phyloP scores from a whole-genome alignment of 352 stramenopile genomes.

The Phytopythium aichiense region DNA sequence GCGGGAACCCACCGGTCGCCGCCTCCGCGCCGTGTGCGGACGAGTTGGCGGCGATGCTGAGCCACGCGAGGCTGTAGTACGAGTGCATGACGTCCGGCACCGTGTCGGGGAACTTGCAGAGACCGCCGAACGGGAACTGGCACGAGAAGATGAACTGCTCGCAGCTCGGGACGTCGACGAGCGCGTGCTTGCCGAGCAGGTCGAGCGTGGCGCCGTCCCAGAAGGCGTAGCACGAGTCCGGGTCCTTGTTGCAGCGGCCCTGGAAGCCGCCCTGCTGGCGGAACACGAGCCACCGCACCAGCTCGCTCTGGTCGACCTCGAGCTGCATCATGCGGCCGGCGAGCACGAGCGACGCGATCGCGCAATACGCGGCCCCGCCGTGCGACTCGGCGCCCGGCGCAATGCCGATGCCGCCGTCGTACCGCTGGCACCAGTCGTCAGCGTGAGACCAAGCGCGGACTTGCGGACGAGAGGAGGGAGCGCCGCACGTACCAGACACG shows the following conservation, averaged over 20 bases:
- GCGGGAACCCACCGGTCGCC: constrained; percentile 9
- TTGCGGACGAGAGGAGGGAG: background rate
- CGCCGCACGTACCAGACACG: constrained; percentile 55
- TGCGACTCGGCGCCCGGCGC: constrained; percentile 60
- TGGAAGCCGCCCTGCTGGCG: constrained; percentile 86
- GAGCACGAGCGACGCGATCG: constrained; percentile 67
- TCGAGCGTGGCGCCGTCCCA: constrained; percentile 90
- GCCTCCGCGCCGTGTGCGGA: background rate
- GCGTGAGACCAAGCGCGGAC: background rate
- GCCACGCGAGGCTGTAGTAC: constrained; percentile 88
- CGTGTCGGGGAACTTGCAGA: constrained; percentile 76
- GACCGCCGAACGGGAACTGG: constrained; percentile 79
- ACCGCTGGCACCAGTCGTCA: constrained; percentile 34
- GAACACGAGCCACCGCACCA: constrained; percentile 83
- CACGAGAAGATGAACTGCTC: constrained; percentile 81
- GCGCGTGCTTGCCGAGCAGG: constrained; percentile 65
- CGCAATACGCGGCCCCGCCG: constrained; percentile 69
- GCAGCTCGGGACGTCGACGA: constrained; percentile 73
- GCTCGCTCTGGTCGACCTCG: constrained; percentile 50
- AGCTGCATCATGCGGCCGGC: constrained; percentile 68
- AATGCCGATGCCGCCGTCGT: constrained; percentile 82
- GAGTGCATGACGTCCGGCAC: constrained; percentile 90
- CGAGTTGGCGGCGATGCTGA: constrained; percentile 69
- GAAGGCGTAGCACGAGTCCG: constrained; percentile 91
- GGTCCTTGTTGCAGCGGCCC: constrained; percentile 87